Conservation (phyloP, 257 asterid genomes). For the Lithospermum erythrorhizon region DNA sequence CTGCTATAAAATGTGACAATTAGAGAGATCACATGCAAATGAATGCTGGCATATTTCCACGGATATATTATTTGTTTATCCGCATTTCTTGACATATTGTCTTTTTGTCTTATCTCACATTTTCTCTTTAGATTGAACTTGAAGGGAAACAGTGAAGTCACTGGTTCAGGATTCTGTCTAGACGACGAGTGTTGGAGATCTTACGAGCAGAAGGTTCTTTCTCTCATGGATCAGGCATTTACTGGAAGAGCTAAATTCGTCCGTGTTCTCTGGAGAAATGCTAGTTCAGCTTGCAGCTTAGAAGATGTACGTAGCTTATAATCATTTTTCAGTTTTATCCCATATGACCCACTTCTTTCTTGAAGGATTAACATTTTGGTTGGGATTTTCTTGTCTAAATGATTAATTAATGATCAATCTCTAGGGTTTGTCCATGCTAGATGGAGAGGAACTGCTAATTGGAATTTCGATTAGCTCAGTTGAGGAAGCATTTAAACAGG, state of each 20-base stretch:
- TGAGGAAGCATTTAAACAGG: constrained; percentile 75
- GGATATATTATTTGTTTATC: neutral
- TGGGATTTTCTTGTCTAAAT: constrained; percentile 2
- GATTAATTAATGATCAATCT: constrained; percentile 12
- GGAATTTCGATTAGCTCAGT: constrained; percentile 55
- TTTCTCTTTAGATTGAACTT: constrained; percentile 57
- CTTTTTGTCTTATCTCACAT: constrained; percentile 3
- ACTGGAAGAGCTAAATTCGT: constrained; percentile 64
- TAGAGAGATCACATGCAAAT: too few relatives aligned
- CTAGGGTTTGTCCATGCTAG: constrained; percentile 64
- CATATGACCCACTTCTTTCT: neutral
- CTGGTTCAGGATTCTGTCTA: constrained; percentile 65
- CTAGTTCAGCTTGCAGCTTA: constrained; percentile 34
- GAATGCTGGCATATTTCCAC: neutral
- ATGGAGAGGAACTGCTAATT: constrained; percentile 56
- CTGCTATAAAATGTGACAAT: too few relatives aligned
- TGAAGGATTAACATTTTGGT: neutral
- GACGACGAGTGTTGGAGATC: constrained; percentile 95
- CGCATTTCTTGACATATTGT: neutral
- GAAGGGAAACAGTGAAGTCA: constrained; percentile 44
- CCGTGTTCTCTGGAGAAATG: constrained; percentile 83
- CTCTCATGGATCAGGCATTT: constrained; percentile 62
- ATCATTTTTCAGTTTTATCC: neutral
- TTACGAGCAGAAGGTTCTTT: constrained; percentile 66
- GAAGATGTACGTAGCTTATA: constrained; percentile 48